Percentiles rank a stretch among this genome's conserved stretches.
Conservation (phyloP, 805 yeast species). For the Kluyveromyces aestuarii region DNA sequence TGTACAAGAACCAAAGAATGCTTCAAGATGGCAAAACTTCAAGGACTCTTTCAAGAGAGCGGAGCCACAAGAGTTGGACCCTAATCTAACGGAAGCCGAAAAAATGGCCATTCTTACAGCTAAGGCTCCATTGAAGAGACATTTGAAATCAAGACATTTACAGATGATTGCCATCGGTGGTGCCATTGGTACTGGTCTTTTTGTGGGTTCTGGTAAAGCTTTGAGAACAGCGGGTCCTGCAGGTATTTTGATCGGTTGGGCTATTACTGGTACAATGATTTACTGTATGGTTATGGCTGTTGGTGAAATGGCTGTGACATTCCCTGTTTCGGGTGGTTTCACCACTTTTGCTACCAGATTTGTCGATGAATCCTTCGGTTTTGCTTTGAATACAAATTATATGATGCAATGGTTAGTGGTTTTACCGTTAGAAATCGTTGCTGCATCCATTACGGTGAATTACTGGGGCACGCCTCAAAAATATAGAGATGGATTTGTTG, state of each 20-base stretch:
- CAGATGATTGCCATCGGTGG: constrained; percentile 69
- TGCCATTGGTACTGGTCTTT: constrained; percentile 66
- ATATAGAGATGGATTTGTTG: constrained; percentile 42
- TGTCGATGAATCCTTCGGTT: constrained; percentile 53
- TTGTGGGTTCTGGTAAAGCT: constrained; percentile 62
- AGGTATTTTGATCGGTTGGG: constrained; percentile 45
- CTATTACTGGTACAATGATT: constrained; percentile 45
- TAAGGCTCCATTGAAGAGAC: constrained; percentile 47
- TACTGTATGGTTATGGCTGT: constrained; percentile 52
- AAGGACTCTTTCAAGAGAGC: constrained; percentile 42
- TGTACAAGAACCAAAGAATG: not conserved
- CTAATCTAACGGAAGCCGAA: constrained; percentile 34
- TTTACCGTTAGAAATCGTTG: constrained; percentile 43
- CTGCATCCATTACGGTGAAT: constrained; percentile 45
- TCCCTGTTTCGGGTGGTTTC: constrained; percentile 58
- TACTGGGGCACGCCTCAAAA: constrained; percentile 39
- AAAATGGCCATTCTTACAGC: constrained; percentile 38
- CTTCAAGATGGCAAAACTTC: constrained; percentile 33
- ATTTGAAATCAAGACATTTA: constrained; percentile 44
- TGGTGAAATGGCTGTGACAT: constrained; percentile 51
- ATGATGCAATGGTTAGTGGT: constrained; percentile 44
- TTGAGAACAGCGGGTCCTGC: constrained; percentile 63
- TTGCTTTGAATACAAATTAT: constrained; percentile 53
- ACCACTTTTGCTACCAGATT: constrained; percentile 53
- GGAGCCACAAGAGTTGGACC: constrained; percentile 30